phyloP scores from a whole-genome alignment of 371 early-diverging fungal genomes.

The Smittium culicis region DNA sequence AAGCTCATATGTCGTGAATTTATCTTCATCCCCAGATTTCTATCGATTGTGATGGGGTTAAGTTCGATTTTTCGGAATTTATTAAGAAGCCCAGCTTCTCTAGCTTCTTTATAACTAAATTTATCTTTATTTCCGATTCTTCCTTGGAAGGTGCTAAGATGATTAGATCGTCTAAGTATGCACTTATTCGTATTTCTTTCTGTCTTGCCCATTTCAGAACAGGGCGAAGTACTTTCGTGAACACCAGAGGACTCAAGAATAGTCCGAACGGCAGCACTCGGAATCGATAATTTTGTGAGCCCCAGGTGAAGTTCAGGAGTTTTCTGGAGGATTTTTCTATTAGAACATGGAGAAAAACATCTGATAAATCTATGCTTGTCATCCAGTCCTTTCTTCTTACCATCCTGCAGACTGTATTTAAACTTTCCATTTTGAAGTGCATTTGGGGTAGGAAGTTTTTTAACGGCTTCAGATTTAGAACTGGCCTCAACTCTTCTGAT shows the following conservation, averaged over 20 bases:
- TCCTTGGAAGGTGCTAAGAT: conserved; percentile 6
- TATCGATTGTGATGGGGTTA: too few relatives aligned
- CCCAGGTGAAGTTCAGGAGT: not conserved
- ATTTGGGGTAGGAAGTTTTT: not conserved
- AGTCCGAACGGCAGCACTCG: not conserved
- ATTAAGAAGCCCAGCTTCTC: too few relatives aligned
- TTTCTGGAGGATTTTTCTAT: not conserved
- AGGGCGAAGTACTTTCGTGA: not conserved
- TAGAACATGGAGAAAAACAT: not conserved
- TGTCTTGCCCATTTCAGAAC: not conserved
- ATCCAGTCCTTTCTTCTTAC: not conserved
- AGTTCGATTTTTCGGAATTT: too few relatives aligned
- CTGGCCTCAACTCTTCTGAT: not conserved
- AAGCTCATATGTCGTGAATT: too few relatives aligned
- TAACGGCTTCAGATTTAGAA: not conserved
- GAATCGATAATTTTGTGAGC: not conserved
- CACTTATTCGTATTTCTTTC: not conserved
- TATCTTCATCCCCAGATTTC: too few relatives aligned
- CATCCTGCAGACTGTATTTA: not conserved
- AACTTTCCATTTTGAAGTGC: not conserved
- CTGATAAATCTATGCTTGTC: not conserved
- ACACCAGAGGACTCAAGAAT: not conserved
- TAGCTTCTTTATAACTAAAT: conserved; percentile 16
- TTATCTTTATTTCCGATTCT: conserved; percentile 12
- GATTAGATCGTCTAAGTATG: not conserved